phyloP scores from a whole-genome alignment of 164 flowering plant genomes.

The Vitis cinerea region DNA sequence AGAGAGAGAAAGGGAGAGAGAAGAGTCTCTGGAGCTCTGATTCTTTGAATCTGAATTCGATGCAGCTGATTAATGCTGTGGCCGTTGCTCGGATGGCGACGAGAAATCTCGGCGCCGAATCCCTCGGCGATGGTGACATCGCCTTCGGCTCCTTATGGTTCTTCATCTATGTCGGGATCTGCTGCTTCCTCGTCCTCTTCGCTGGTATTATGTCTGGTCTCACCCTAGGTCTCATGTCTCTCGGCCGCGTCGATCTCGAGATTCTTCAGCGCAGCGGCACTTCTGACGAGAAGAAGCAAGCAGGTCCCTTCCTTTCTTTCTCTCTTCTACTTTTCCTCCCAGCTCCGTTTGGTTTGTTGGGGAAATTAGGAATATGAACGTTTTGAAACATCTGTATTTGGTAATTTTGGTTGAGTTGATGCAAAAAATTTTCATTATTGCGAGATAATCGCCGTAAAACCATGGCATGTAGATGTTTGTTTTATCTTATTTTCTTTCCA shows the following conservation, averaged over 20 bases:
- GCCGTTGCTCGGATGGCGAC: conserved; percentile 32
- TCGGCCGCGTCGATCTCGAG: conserved; percentile 71
- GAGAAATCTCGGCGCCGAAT: conserved; percentile 4
- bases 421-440: too few relatives aligned
- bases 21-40: too few relatives aligned
- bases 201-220: conserved; percentile 80
- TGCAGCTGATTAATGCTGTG: conserved; percentile 42
- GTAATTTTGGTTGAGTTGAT: too few relatives aligned
- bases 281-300: conserved; percentile 58
- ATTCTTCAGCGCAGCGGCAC: conserved; percentile 69
- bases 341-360: not conserved
- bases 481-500: too few relatives aligned
- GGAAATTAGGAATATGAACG: not conserved
- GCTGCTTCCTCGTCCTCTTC: conserved; percentile 60
- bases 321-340: too few relatives aligned
- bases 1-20: not conserved
- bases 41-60: conserved; percentile 2
- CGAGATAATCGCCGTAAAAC: too few relatives aligned
- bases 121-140: conserved; percentile 15
- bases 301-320: conserved; percentile 31
- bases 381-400: too few relatives aligned
- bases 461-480: too few relatives aligned
- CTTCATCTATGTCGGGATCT: conserved; percentile 55
- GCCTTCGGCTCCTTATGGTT: conserved; percentile 49
- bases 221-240: conserved; percentile 69